Evolutionary conservation across 805 yeast species (phyloP).

Genomic region (Saccharomycopsis babjevae): DNA sequence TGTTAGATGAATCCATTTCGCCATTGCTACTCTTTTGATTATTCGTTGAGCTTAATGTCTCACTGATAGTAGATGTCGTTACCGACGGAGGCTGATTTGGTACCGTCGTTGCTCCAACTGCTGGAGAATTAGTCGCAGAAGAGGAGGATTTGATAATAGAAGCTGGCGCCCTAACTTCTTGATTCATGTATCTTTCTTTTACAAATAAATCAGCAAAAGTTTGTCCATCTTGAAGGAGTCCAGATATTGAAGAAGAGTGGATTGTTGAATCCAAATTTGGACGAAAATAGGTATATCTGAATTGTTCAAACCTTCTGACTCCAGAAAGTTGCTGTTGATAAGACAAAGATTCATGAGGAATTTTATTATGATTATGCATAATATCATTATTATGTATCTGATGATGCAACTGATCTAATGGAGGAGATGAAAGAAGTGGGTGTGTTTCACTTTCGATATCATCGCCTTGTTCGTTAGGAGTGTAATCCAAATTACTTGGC

Average conservation of each 20-base stretch:
- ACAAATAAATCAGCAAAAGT: conserved; percentile 55
- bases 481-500: background rate
- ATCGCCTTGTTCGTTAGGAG: background rate
- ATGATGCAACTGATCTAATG: background rate
- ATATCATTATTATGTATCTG: background rate
- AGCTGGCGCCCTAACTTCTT: conserved; percentile 16
- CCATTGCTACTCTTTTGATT: background rate
- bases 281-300: conserved; percentile 84
- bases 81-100: conserved; percentile 3
- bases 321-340: background rate
- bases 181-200: conserved; percentile 28
- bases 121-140: conserved; percentile 10
- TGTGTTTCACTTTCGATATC: background rate
- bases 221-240: conserved; percentile 55
- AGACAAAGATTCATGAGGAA: background rate
- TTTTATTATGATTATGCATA: background rate
- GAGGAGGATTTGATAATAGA: conserved; percentile 13
- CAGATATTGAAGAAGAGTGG: conserved; percentile 82
- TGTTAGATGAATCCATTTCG: background rate
- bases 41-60: background rate
- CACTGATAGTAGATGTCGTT: conserved; percentile 1
- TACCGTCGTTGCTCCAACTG: conserved; percentile 1
- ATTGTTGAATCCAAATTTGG: conserved; percentile 84
- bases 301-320: conserved; percentile 32
- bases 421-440: background rate